A percentile compares a stretch with the other conserved stretches of the same genome.
Conservation (phyloP, 495 filamentous ascomycete genomes). For the Aspergillus homomorphus region DNA sequence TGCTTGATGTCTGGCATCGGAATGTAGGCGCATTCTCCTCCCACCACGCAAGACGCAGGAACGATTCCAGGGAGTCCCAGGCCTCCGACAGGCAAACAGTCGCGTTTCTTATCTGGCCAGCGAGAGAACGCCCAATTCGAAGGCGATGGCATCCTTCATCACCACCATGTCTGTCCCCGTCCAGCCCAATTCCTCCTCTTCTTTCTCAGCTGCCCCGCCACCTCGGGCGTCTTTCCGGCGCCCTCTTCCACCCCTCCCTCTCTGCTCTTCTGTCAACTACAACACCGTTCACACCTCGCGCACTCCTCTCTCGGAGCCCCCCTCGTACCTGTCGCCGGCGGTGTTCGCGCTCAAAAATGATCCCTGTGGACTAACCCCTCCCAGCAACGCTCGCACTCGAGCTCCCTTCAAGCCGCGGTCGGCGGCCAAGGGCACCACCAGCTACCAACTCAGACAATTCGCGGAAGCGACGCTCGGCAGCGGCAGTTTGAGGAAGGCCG, state of each 20-base stretch:
- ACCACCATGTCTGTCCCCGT: conserved; percentile 65
- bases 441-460: conserved; percentile 95
- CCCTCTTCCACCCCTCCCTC: conserved; percentile 17
- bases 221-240: conserved; percentile 16
- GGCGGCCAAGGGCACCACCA: conserved; percentile 82
- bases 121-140: conserved; percentile 7
- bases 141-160: conserved; percentile 63
- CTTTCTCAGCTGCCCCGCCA: conserved; percentile 30
- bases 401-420: conserved; percentile 90
- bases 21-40: conserved; percentile 19
- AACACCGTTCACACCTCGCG: conserved; percentile 34
- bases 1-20: conserved; percentile 5
- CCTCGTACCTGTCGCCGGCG: conserved; percentile 42
- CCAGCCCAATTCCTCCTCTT: conserved; percentile 32
- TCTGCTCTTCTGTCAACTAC: conserved; percentile 24
- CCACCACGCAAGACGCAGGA: conserved; percentile 8
- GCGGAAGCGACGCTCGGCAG: conserved; percentile 95
- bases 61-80: conserved; percentile 7
- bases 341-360: conserved; percentile 40
- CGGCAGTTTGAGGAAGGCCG: conserved; percentile 91
- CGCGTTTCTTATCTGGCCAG: not conserved
- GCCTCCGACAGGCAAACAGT: not conserved
- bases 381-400: conserved; percentile 83
- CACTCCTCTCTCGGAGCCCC: conserved; percentile 34
- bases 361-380: conserved; percentile 43